Evolutionary conservation across 2,329 filamentous ascomycete species (phyloP).

Genomic region (Elsinoe australis): DNA sequence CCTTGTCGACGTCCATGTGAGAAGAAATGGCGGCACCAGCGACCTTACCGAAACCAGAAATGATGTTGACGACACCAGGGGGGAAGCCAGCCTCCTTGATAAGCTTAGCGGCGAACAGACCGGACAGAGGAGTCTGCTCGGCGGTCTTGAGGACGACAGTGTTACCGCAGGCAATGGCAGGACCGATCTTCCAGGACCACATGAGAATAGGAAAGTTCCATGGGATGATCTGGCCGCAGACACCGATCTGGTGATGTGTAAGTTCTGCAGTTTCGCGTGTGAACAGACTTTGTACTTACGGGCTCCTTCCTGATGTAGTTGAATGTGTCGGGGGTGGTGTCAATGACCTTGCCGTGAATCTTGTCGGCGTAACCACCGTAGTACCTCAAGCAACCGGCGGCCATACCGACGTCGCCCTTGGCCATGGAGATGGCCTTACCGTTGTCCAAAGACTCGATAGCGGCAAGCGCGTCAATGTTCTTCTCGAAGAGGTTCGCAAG

Average conservation of each 20-base stretch:
- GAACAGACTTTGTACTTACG: slow-evolving; percentile 32
- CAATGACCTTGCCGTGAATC: slow-evolving; percentile 78
- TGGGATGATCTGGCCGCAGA: slow-evolving; percentile 81
- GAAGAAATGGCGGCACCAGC: slow-evolving; percentile 68
- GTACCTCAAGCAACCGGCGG: slow-evolving; percentile 68
- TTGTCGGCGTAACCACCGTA: slow-evolving; percentile 91
- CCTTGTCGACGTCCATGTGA: slow-evolving; percentile 77
- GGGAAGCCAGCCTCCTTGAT: slow-evolving; percentile 73
- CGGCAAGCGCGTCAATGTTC: slow-evolving; percentile 66
- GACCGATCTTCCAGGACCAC: slow-evolving; percentile 75
- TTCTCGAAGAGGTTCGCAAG: slow-evolving; percentile 75
- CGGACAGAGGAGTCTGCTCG: slow-evolving; percentile 67
- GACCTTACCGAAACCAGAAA: slow-evolving; percentile 68
- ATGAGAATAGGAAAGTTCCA: slow-evolving; percentile 84
- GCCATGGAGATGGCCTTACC: slow-evolving; percentile 74
- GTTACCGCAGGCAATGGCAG: slow-evolving; percentile 66
- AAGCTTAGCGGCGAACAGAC: slow-evolving; percentile 55
- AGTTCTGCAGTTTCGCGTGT: not conserved
- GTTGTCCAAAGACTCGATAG: slow-evolving; percentile 82
- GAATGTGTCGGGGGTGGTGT: slow-evolving; percentile 69
- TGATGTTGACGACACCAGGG: slow-evolving; percentile 66
- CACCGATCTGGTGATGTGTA: slow-evolving; percentile 49
- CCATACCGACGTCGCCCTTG: slow-evolving; percentile 63
- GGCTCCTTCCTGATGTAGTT: slow-evolving; percentile 78
- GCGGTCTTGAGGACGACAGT: slow-evolving; percentile 65